Percentiles rank a stretch among this genome's conserved stretches.
These are phyloP conservation scores for Colletotrichum cordylinicola DNA, from an alignment of 2,329 filamentous ascomycete species.

Conservation along the genomic window DNA sequence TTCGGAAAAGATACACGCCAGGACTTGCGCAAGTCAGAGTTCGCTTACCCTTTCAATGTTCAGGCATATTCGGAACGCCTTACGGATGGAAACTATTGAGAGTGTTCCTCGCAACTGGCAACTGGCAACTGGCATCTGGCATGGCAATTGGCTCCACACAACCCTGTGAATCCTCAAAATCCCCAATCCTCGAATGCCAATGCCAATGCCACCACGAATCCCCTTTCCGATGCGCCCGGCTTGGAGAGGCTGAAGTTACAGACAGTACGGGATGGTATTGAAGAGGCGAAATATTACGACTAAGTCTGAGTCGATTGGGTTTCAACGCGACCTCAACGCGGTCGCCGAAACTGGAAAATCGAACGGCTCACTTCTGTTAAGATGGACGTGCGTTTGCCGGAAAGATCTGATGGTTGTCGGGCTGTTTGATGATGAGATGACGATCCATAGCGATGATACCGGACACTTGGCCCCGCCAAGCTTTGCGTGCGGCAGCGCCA, in stretches of 20 bases:
- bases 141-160: background rate
- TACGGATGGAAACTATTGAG: background rate
- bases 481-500: background rate
- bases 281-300: background rate
- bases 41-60: background rate
- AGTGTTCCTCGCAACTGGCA: background rate
- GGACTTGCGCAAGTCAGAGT: background rate
- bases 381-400: background rate
- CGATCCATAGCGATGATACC: constrained; percentile 2
- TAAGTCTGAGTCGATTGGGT: background rate
- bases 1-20: background rate
- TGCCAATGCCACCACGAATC: background rate
- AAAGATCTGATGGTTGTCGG: background rate
- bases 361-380: background rate
- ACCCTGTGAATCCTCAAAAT: background rate
- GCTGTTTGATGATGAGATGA: background rate
- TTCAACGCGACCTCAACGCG: background rate
- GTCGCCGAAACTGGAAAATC: background rate
- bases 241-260: background rate
- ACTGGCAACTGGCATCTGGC: background rate
- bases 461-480: background rate
- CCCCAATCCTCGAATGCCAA: background rate
- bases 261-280: background rate
- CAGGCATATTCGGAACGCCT: background rate
- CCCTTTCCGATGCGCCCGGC: background rate